Conservation (phyloP, 2,329 filamentous ascomycete species). For the Elsinoe necatrix region DNA sequence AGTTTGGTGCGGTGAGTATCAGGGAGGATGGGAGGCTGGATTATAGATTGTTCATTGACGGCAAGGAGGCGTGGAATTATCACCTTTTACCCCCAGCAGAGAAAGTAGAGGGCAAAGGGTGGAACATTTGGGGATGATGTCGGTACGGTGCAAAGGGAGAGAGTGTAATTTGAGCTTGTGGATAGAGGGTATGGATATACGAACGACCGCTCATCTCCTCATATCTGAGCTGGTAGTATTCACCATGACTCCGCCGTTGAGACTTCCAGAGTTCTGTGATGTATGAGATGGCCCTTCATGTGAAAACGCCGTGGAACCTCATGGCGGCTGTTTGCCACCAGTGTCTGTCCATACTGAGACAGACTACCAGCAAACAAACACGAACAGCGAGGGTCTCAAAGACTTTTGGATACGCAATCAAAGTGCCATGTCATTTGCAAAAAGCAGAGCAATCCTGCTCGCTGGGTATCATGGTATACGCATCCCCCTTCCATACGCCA, state of each 20-base stretch:
- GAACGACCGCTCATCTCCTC: too few species aligned
- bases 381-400: neutral
- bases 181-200: too few species aligned
- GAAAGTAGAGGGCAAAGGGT: neutral
- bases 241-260: too few species aligned
- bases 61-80: conserved; percentile 65
- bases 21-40: conserved; percentile 64
- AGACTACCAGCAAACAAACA: neutral
- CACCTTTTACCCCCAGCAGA: conserved; percentile 10
- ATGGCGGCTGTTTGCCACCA: too few species aligned
- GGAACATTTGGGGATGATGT: neutral
- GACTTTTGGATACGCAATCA: neutral
- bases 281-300: too few species aligned
- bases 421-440: neutral
- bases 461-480: neutral
- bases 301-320: too few species aligned
- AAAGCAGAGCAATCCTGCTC: neutral
- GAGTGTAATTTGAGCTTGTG: too few species aligned
- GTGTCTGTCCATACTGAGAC: too few species aligned
- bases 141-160: too few species aligned
- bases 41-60: conserved; percentile 77
- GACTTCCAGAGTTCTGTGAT: too few species aligned
- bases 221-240: too few species aligned
- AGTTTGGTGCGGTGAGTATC: conserved; percentile 79
- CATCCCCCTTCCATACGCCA: neutral